Evolutionary conservation across 192 early-diverging fungal species (phyloP).

Genomic region (Gigaspora rosea): DNA sequence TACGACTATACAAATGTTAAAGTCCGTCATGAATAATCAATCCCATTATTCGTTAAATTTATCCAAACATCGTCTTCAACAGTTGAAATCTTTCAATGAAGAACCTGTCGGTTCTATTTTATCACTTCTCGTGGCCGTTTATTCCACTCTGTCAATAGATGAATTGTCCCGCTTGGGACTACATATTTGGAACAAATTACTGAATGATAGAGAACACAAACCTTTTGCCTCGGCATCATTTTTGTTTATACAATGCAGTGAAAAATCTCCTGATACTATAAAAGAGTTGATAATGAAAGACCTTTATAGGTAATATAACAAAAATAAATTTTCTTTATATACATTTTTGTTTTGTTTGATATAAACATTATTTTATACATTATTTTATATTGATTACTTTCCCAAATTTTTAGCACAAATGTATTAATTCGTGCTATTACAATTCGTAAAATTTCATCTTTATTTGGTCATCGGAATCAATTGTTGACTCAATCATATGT

Average conservation of each 20-base stretch:
- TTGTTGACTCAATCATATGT: constrained; percentile 51
- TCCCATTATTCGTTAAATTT: background rate
- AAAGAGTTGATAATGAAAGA: constrained; percentile 47
- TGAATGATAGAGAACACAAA: constrained; percentile 49
- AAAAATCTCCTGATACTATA: constrained; percentile 48
- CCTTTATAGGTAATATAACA: constrained; percentile 47
- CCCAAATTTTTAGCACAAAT: constrained; percentile 9
- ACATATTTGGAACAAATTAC: constrained; percentile 52
- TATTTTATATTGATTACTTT: background rate
- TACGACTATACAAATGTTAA: background rate
- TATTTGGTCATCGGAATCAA: constrained; percentile 53
- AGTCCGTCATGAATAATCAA: background rate
- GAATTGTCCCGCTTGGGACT: constrained; percentile 43
- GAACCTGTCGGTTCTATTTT: constrained; percentile 42
- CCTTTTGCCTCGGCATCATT: constrained; percentile 50
- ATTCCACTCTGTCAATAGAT: constrained; percentile 43
- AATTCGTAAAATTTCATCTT: constrained; percentile 44
- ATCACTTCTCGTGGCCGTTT: constrained; percentile 54
- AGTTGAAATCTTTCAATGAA: constrained; percentile 10
- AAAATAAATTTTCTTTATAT: background rate
- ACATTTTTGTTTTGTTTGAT: background rate
- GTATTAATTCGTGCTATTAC: constrained; percentile 27
- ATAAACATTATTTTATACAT: background rate
- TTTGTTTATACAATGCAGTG: constrained; percentile 59
- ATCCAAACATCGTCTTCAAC: background rate